A percentile compares a stretch with the other conserved stretches of the same genome.
Conservation (phyloP, 2,329 filamentous ascomycete species). For the Alternaria sp. region DNA sequence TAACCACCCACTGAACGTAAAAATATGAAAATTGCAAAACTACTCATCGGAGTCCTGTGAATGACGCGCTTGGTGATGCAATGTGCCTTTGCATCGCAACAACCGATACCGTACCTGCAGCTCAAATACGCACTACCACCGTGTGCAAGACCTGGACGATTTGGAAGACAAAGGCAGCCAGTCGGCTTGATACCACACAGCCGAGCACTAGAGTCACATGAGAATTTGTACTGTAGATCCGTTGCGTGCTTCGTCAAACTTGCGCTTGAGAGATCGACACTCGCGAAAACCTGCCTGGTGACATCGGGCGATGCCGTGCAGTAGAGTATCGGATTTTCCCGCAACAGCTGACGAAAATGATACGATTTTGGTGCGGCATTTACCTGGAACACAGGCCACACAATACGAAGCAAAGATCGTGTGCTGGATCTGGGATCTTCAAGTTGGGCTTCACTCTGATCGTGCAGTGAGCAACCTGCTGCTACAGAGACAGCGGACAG, state of each 20-base stretch:
- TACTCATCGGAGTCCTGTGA: not conserved
- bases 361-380: conserved; percentile 1
- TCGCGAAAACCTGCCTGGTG: conserved; percentile 1
- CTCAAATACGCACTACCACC: not conserved
- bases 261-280: conserved; percentile 7
- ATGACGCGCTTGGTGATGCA: not conserved
- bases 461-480: not conserved
- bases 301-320: conserved; percentile 6
- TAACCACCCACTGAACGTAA: not conserved
- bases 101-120: not conserved
- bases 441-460: not conserved
- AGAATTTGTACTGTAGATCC: not conserved
- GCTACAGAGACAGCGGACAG: not conserved
- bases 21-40: not conserved
- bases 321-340: conserved; percentile 1
- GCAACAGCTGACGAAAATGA: conserved; percentile 2
- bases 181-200: not conserved
- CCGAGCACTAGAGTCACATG: conserved; percentile 1
- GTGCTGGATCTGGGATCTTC: not conserved
- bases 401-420: not conserved
- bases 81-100: not conserved
- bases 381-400: not conserved
- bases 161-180: not conserved
- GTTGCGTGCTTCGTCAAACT: not conserved
- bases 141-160: not conserved